phyloP scores from a whole-genome alignment of 2,329 filamentous ascomycete genomes.

The Fusarium sterilihyphosum region DNA sequence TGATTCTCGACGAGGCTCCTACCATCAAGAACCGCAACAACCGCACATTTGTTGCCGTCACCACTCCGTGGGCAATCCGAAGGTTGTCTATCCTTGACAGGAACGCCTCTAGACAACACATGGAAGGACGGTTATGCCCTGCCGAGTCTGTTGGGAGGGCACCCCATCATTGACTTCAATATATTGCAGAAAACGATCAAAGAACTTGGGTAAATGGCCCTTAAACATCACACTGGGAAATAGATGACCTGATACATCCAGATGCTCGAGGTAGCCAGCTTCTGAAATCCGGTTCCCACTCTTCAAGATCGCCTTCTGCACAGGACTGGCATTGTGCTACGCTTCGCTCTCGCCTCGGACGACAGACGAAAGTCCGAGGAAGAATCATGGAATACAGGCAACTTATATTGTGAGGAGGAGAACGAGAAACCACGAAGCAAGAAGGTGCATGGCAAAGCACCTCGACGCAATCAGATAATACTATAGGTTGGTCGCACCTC shows the following conservation, averaged over 20 bases:
- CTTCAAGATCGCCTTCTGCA: background rate
- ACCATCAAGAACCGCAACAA: background rate
- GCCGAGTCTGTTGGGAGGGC: too few relatives aligned
- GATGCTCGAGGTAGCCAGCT: background rate
- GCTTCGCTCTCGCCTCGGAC: background rate
- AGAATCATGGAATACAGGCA: too few relatives aligned
- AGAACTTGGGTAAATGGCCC: background rate
- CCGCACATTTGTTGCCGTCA: background rate
- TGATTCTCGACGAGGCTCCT: background rate
- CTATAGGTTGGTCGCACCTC: background rate
- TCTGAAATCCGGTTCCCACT: background rate
- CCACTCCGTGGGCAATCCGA: background rate
- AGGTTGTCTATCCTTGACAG: background rate
- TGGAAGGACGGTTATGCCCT: background rate
- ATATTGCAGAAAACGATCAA: background rate
- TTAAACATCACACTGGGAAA: background rate
- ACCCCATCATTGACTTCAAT: background rate
- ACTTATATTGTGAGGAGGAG: rapidly evolving
- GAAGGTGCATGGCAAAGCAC: too few relatives aligned
- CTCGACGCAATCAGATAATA: background rate
- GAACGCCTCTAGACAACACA: background rate
- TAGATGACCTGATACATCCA: background rate
- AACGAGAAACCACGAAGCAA: too few relatives aligned
- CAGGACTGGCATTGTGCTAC: background rate
- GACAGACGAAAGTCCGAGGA: background rate